phyloP scores from a whole-genome alignment of 306 rosid genomes.

The Cicer arietinum region DNA sequence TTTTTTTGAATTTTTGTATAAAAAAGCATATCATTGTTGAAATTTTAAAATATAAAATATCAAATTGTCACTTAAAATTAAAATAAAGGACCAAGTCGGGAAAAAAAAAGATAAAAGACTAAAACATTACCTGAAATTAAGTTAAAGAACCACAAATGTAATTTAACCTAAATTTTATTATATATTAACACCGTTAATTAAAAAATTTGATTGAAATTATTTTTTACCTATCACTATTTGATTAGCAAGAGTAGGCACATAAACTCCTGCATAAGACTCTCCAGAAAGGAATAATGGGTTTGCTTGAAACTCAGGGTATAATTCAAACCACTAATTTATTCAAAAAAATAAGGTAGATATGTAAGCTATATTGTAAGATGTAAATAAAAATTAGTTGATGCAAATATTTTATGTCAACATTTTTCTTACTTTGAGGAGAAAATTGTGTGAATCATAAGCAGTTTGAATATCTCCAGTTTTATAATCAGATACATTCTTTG shows the following conservation, averaged over 20 bases:
- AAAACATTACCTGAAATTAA: no score
- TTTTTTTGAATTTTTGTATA: no score
- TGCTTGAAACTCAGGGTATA: slow-evolving; percentile 9
- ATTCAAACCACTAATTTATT: slow-evolving; percentile 40
- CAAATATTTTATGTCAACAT: neutral
- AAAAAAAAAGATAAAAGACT: no score
- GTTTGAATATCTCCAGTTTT: slow-evolving; percentile 54
- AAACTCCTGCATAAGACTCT: slow-evolving; percentile 50
- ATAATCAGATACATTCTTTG: slow-evolving; percentile 65
- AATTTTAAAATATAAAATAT: no score
- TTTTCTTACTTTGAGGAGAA: slow-evolving; percentile 51
- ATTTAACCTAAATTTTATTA: neutral
- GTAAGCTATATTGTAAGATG: slow-evolving; percentile 32
- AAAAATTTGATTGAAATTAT: neutral
- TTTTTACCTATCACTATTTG: slow-evolving; percentile 70
- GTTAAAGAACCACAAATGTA: no score
- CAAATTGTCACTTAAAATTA: no score
- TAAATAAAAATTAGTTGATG: slow-evolving; percentile 7
- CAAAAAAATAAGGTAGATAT: slow-evolving; percentile 6
- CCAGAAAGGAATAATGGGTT: slow-evolving; percentile 10
- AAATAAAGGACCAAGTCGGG: no score
- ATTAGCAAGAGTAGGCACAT: slow-evolving; percentile 84
- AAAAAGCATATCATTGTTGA: no score
- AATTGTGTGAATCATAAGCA: slow-evolving; percentile 29
- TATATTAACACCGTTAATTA: neutral